Conservation (phyloP, 2,329 filamentous ascomycete genomes). For the Westerdykella ornata region DNA sequence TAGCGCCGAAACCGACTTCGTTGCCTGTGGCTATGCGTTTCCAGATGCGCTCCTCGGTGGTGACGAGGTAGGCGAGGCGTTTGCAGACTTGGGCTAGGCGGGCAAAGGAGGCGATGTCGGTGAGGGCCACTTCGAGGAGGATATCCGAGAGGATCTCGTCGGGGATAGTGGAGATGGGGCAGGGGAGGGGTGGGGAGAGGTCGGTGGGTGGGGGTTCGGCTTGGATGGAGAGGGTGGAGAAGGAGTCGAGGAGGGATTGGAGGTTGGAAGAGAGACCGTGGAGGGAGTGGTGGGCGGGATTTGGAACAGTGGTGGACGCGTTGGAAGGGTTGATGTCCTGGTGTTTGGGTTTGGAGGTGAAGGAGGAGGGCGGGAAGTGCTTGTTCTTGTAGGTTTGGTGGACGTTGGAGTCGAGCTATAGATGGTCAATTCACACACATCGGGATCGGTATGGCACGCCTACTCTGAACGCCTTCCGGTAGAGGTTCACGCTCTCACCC, state of each 20-base stretch:
- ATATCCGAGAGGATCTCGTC: slow-evolving; percentile 81
- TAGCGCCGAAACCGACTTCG: slow-evolving; percentile 71
- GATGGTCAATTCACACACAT: slow-evolving; percentile 3
- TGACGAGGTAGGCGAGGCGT: slow-evolving; percentile 74
- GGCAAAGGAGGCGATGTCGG: slow-evolving; percentile 70
- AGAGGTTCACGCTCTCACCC: slow-evolving; percentile 80
- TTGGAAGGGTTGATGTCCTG: slow-evolving; percentile 43
- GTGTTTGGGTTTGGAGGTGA: slow-evolving; percentile 35
- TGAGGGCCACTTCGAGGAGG: slow-evolving; percentile 61
- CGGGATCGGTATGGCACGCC: slow-evolving; percentile 14
- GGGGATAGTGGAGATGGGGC: slow-evolving; percentile 69
- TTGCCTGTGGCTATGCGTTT: slow-evolving; percentile 62
- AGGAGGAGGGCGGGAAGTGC: slow-evolving; percentile 65
- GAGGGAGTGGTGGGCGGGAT: slow-evolving; percentile 52
- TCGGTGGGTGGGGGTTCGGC: slow-evolving; percentile 63
- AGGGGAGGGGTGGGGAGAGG: slow-evolving; percentile 65
- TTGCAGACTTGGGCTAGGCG: slow-evolving; percentile 78
- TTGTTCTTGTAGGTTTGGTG: slow-evolving; percentile 86
- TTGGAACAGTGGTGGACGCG: slow-evolving; percentile 47
- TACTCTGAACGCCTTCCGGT: slow-evolving; percentile 84
- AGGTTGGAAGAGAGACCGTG: slow-evolving; percentile 51
- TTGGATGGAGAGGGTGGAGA: slow-evolving; percentile 63
- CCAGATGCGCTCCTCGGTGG: slow-evolving; percentile 82
- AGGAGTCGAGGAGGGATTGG: slow-evolving; percentile 67
- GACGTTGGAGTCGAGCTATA: slow-evolving; percentile 72